Evolutionary conservation across 345 rosid species (phyloP).

Genomic region (Rhizophora apiculata): DNA sequence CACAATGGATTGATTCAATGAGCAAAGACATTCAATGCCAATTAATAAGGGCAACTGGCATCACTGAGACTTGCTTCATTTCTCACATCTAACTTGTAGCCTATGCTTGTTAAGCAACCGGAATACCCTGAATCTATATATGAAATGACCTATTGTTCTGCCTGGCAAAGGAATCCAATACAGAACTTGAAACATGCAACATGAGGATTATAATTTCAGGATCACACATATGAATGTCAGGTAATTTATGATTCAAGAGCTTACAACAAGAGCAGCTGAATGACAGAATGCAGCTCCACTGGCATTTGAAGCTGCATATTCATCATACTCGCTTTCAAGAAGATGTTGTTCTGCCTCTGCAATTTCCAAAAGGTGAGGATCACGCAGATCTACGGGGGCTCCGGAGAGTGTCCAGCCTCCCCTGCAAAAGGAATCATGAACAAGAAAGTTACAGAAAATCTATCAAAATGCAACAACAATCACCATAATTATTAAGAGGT

Average conservation of each 20-base stretch:
- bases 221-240: background rate
- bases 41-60: background rate
- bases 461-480: background rate
- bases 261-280: slow-evolving; percentile 78
- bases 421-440: slow-evolving; percentile 37
- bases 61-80: background rate
- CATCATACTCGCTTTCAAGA: slow-evolving; percentile 82
- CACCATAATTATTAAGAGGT: background rate
- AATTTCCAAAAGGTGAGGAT: slow-evolving; percentile 79
- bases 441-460: background rate
- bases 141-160: background rate
- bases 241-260: slow-evolving; percentile 10
- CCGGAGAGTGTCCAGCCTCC: slow-evolving; percentile 97
- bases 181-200: background rate
- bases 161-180: background rate
- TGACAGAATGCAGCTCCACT: slow-evolving; percentile 92
- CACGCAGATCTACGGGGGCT: slow-evolving; percentile 63
- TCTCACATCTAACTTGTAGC: background rate
- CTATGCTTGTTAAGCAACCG: background rate
- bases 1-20: no score
- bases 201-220: background rate
- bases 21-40: background rate
- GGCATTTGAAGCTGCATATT: slow-evolving; percentile 71
- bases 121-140: background rate
- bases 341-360: slow-evolving; percentile 92